phyloP scores from a whole-genome alignment of 1,139 yeast species.

The Pichia sp. region DNA sequence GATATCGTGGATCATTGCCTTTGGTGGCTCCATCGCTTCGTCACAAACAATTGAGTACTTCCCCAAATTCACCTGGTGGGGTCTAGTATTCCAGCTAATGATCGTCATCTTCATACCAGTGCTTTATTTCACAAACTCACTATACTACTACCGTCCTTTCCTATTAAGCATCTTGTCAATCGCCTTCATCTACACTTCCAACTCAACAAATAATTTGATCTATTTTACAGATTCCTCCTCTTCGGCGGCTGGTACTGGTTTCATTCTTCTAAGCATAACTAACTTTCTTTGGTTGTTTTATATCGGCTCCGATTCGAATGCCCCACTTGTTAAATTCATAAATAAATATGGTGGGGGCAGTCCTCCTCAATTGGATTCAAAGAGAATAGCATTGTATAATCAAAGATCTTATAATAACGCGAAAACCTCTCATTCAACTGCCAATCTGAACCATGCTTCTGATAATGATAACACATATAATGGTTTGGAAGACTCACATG shows the following conservation, averaged over 20 bases:
- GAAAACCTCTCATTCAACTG: constrained; percentile 2
- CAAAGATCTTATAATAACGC: neutral
- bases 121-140: constrained; percentile 59
- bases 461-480: constrained; percentile 1
- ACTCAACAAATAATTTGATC: constrained; percentile 72
- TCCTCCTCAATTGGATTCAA: constrained; percentile 2
- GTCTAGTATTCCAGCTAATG: constrained; percentile 72
- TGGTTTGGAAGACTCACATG: constrained; percentile 9
- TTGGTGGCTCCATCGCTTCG: constrained; percentile 77
- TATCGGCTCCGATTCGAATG: constrained; percentile 74
- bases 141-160: constrained; percentile 66
- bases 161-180: constrained; percentile 50
- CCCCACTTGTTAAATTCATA: constrained; percentile 75
- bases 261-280: constrained; percentile 71
- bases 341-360: constrained; percentile 56
- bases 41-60: constrained; percentile 30
- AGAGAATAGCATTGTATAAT: constrained; percentile 12
- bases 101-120: constrained; percentile 49
- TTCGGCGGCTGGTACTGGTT: constrained; percentile 91
- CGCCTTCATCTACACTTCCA: constrained; percentile 77
- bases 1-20: constrained; percentile 75
- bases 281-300: constrained; percentile 77
- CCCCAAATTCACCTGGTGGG: constrained; percentile 97
- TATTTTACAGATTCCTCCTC: constrained; percentile 59
- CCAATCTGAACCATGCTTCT: constrained; percentile 1